A percentile compares a stretch with the other conserved stretches of the same genome.
Conservation (phyloP, 495 filamentous ascomycete genomes). For the Bombardia bombarda region DNA sequence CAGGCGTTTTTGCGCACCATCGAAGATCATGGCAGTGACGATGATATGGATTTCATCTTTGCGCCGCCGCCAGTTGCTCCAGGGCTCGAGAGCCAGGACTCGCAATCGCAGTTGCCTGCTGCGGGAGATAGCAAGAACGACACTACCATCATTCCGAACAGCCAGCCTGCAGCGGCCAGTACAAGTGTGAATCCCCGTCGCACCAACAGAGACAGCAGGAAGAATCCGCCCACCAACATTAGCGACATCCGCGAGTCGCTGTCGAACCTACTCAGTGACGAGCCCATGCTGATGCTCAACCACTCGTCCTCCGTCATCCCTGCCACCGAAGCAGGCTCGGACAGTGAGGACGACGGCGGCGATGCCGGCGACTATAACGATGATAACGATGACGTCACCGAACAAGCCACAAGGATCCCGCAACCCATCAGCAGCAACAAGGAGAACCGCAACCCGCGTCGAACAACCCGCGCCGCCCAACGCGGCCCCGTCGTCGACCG, state of each 20-base stretch:
- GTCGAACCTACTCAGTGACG: conserved; percentile 75
- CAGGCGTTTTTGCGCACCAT: conserved; percentile 82
- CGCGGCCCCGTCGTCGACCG: conserved; percentile 64
- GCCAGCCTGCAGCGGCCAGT: conserved; percentile 22
- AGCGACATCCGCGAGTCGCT: conserved; percentile 72
- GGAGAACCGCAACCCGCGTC: conserved; percentile 33
- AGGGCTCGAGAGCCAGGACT: conserved; percentile 21
- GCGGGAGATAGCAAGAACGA: too few species aligned
- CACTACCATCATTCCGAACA: conserved; percentile 33
- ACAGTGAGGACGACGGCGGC: conserved; percentile 35
- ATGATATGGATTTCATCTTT: conserved; percentile 69
- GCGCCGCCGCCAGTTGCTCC: conserved; percentile 27
- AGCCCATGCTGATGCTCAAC: conserved; percentile 30
- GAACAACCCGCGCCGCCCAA: conserved; percentile 41
- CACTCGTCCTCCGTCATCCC: conserved; percentile 32
- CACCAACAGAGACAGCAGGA: conserved; percentile 48
- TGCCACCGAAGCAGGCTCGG: conserved; percentile 35
- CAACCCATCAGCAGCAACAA: conserved; percentile 21
- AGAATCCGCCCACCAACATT: conserved; percentile 61
- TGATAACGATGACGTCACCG: not conserved
- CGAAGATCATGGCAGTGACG: conserved; percentile 73
- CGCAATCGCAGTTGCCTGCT: conserved; percentile 26
- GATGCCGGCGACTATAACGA: conserved; percentile 3
- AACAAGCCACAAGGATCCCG: not conserved
- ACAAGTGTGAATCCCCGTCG: conserved; percentile 43